Evolutionary conservation across 177 flowering plant genomes (phyloP), one percentile per base, ranked within the genome.

Genomic region (Vitis hybrid): DNA sequence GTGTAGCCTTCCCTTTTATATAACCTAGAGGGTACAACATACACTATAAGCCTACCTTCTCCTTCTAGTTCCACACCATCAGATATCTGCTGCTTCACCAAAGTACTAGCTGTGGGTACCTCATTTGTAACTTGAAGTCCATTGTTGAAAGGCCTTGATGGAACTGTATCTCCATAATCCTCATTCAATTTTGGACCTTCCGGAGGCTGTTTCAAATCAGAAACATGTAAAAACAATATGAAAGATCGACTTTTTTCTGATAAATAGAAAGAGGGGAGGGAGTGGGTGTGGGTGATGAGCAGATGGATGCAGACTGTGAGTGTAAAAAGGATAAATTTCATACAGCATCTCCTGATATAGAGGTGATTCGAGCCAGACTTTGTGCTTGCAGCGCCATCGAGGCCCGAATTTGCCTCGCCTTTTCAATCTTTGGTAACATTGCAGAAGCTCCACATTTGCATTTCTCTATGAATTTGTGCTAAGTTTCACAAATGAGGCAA

Each of bases 401-500:
- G 55, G 85, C 87, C 81, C 91, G 83, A 26, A 82, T 77, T 68
- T 90, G 78, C 78, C 86, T 93, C 4, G 97, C 93, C 80, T 88
- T 88, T 70, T 88, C 98, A 80, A 95, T 84, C 87, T 90, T 93
- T 50, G 91, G 86, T 65, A 88, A 55, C 94, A 95, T 86, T 65
- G 83, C 72, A 61, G 91, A 84, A 68, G 99, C 91, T 70, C 92
- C 97, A 83, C 71, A 73, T 82, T 88, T 94, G 82, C 95, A 90
- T 82, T 85, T 93, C 48, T 88, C 98, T 68, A 92, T 90, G 76
- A 95, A 95, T 83, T 93, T 95, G 79, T 95, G 99, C 99, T 95
- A 63, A 31, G 2, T 14, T 66, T 53, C 52, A 60, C 65, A 67
- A 10, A 39, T 2, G 65, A 11, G 49, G 18, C 65, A 68, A 68